Evolutionary conservation across 2,329 filamentous ascomycete species (phyloP), one percentile per base, ranked within the genome.

Genomic region (Sporothrix brasiliensis): DNA sequence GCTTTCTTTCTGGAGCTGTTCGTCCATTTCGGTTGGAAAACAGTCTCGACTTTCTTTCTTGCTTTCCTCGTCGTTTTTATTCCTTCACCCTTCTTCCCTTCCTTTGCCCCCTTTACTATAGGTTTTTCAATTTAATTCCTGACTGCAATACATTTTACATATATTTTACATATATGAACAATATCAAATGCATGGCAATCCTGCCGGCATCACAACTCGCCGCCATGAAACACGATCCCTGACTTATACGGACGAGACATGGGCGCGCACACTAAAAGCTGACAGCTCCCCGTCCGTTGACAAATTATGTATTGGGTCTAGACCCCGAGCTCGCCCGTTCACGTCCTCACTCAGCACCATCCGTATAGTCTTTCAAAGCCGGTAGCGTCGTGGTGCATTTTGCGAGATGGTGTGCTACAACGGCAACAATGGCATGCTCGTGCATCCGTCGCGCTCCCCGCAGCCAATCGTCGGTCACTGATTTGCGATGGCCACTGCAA

Each of bases 181-280:
- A 16, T 6, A 7, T 7, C 34, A 34, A 34, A 34, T 34, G 6
- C 34, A 34, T 34, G 34, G 27, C 34, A 34, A 34, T 34, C 34
- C 34, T 34, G 34, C 34, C 34, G 34, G 7, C 34, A 5, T 34
- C 34, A 34, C 27, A 30, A 30, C 27, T 30, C 27, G 27, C 27
- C 27, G 27, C 27, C 27, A 30, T 5, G 27, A 30, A 30, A 30
- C 27, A 30, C 27, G 4, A 9, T 34, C 34, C 34, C 34, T 9
- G 34, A 34, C 34, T 24, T 67, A 53, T 19, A 67, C 63, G 63
- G 47, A 53, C 47, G 41, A 21, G 63, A 49, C 63, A 67, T 67
- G 41, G 16, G 52, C 52, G 27, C 11, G 24, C 14, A 16, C 52
- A 30, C 52, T 54, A 54, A 54, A 54, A 30, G 52, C 52, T 54